phyloP scores from a whole-genome alignment of 2,329 filamentous ascomycete species.

The Phyllosticta ampelicida region DNA sequence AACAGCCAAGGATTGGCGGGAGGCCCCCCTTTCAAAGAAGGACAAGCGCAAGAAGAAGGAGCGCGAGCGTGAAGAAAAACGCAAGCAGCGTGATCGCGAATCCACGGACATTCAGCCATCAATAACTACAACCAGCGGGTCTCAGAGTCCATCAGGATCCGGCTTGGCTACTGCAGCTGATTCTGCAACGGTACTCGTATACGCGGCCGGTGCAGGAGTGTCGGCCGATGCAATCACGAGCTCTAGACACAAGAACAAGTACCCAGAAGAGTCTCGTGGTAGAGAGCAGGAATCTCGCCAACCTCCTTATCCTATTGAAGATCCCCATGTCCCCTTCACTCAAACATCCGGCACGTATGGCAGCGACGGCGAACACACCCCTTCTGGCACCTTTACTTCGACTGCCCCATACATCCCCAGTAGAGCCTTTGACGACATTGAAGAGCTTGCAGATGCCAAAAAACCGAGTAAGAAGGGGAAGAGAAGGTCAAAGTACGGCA shows the following conservation, averaged over 20 bases:
- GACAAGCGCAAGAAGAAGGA: constrained; percentile 11
- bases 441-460: constrained; percentile 25
- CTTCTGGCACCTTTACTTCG: background rate
- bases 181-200: background rate
- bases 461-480: constrained; percentile 37
- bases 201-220: constrained; percentile 2
- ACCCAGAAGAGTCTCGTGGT: background rate
- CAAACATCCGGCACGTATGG: background rate
- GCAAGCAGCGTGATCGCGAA: background rate
- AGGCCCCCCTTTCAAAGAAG: background rate
- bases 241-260: background rate
- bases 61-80: constrained; percentile 1
- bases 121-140: background rate
- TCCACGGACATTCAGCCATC: background rate
- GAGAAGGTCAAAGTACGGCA: constrained; percentile 32
- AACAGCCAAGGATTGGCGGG: background rate
- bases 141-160: background rate
- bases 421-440: constrained; percentile 24
- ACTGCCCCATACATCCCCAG: constrained; percentile 18
- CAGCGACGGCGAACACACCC: background rate
- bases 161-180: background rate
- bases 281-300: background rate
- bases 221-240: constrained; percentile 1
- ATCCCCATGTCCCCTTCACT: background rate
- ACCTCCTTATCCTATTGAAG: background rate